phyloP scores from a whole-genome alignment of 257 asterid genomes.

The Solanum okadae region DNA sequence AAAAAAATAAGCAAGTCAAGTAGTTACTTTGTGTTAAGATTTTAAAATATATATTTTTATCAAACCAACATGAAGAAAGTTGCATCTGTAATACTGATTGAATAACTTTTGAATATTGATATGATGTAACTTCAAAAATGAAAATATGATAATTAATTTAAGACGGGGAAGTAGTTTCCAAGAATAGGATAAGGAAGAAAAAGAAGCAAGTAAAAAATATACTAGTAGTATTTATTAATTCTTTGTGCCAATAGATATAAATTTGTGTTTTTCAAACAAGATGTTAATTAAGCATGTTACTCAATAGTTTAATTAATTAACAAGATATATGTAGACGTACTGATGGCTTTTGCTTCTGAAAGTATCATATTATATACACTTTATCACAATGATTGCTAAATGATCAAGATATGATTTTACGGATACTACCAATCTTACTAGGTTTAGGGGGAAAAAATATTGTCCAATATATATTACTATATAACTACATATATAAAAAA shows the following conservation, averaged over 20 bases:
- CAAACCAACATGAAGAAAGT: background rate
- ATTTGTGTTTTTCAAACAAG: background rate
- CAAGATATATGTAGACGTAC: background rate
- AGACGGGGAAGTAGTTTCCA: background rate
- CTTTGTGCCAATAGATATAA: background rate
- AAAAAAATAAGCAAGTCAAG: no score
- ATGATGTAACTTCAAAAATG: no score
- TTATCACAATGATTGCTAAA: background rate
- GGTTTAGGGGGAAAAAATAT: background rate
- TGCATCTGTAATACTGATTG: background rate
- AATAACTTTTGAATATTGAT: no score
- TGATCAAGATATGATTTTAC: background rate
- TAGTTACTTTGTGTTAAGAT: no score
- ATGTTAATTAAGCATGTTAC: background rate
- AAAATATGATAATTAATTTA: no score
- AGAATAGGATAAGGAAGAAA: background rate
- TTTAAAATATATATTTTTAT: no score
- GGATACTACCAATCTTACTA: background rate
- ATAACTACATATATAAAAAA: no score
- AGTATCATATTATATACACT: background rate
- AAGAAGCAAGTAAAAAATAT: background rate
- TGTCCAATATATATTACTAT: no score
- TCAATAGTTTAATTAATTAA: background rate
- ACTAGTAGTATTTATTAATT: background rate
- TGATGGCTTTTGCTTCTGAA: background rate